Evolutionary conservation across 345 rosid species (phyloP), one percentile per base, ranked within the genome.

Genomic region (Brassica nigra): DNA sequence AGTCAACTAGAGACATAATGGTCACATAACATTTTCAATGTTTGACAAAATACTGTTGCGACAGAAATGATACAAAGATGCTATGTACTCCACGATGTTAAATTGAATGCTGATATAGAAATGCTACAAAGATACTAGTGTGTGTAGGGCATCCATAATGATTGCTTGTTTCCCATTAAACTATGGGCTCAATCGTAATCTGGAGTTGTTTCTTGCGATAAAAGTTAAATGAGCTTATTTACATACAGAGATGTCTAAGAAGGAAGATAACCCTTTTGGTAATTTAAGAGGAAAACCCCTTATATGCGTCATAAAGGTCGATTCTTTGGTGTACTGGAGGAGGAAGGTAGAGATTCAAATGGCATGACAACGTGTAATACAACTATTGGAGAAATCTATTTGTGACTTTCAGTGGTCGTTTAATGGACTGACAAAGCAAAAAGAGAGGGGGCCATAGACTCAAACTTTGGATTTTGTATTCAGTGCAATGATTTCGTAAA

Each of bases 401-500:
- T 47, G 54, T 44, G 54, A 44, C 39, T 42, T 72, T 1, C 33
- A 49, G 57, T 61, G 78, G 78, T 79, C 78, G 82, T 73, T 73
- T 73, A 73, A 47, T 73, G 65, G 74, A 49, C 70, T 74, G 70
- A 79, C 82, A 79, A 61, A 44, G 28, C 65, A 15, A 62, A 42
- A 74, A 61, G 65, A 44, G 64, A 47, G 70, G 78, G 78, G 74
- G 15, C 65, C 65, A 62, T 58, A 11, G 54, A 47, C 70, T 33
- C 37, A 47, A 30, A 54, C 52, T 74, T 69, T 80, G 36, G 76
- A 39, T 80, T 80, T 75, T 80, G 70, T 69, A 55, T 57, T 65
- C 76, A 75, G 80, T 80, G 83, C 54, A 75, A 63, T 80, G 73
- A 80, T 70, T 64, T 62, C 36, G 58, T 59, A 27, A 67, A 62